phyloP scores from a whole-genome alignment of 1,284 basidiomycete species.

The Exobasidium cylindrosporum region DNA sequence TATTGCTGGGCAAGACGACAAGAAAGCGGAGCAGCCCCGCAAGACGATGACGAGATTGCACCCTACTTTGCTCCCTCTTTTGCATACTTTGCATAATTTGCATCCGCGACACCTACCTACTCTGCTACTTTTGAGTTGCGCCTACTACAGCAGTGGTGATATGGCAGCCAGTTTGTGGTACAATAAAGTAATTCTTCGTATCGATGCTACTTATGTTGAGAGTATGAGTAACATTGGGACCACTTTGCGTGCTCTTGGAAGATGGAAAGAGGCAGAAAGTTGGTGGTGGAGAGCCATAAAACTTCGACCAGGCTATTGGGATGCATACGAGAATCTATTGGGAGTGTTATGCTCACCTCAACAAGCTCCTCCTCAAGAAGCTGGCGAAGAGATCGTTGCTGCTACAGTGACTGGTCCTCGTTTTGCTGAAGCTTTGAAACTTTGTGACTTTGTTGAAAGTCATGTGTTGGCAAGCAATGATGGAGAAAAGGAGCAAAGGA shows the following conservation, averaged over 20 bases:
- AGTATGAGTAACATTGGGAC: conserved; percentile 61
- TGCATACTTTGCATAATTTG: conserved; percentile 46
- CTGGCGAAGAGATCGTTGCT: background rate
- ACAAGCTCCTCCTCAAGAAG: conserved; percentile 4
- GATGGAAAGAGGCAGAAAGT: conserved; percentile 56
- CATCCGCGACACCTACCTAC: conserved; percentile 46
- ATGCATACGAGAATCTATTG: conserved; percentile 58
- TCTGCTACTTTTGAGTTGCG: conserved; percentile 47
- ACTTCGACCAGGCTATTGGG: conserved; percentile 58
- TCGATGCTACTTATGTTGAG: conserved; percentile 57
- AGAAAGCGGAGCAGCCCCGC: background rate
- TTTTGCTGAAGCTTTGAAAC: conserved; percentile 54
- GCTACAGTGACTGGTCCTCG: conserved; percentile 27
- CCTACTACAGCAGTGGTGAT: conserved; percentile 47
- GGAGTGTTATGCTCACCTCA: conserved; percentile 57
- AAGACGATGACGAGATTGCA: conserved; percentile 26
- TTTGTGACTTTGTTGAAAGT: conserved; percentile 55
- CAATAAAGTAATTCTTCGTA: conserved; percentile 51
- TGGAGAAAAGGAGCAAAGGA: conserved; percentile 1
- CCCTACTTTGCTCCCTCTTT: conserved; percentile 44
- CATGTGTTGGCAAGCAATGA: conserved; percentile 23
- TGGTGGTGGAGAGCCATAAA: conserved; percentile 60
- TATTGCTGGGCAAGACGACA: background rate
- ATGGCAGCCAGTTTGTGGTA: conserved; percentile 52
- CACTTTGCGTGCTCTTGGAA: conserved; percentile 58